Evolutionary conservation across 352 stramenopile species (phyloP).

Genomic region (Phytophthora melonis): DNA sequence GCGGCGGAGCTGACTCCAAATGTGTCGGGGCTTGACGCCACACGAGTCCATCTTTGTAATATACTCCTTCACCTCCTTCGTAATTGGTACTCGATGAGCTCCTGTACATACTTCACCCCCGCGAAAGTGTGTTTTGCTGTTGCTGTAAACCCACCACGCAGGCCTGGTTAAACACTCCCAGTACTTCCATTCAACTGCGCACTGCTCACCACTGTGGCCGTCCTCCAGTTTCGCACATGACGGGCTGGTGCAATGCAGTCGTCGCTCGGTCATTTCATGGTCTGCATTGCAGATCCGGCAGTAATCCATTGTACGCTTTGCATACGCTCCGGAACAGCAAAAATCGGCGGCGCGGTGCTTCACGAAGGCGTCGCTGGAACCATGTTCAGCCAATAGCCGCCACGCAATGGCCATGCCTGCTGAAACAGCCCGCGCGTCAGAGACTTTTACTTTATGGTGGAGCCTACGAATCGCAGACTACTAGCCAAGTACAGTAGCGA

Average conservation of each 20-base stretch:
- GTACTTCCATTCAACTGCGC: not conserved
- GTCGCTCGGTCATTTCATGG: not conserved
- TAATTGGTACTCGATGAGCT: not conserved
- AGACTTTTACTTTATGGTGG: no score
- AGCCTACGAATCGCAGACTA: no score
- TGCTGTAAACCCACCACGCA: not conserved
- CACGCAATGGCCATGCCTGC: not conserved
- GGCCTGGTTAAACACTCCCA: not conserved
- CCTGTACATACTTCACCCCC: not conserved
- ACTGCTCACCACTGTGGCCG: not conserved
- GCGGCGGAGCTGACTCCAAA: not conserved
- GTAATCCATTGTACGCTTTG: not conserved
- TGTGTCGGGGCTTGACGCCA: not conserved
- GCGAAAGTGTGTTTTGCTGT: not conserved
- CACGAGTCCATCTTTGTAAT: conserved; percentile 1
- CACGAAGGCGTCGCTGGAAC: not conserved
- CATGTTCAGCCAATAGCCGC: not conserved
- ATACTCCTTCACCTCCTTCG: not conserved
- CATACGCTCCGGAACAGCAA: conserved; percentile 11
- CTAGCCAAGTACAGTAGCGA: no score
- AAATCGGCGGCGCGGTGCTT: not conserved
- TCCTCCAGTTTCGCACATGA: not conserved
- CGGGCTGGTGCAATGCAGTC: not conserved
- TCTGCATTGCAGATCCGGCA: not conserved
- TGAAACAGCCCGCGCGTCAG: not conserved